Conservation (phyloP, 1,284 basidiomycete species). For the Malassezia yamatoensis region DNA sequence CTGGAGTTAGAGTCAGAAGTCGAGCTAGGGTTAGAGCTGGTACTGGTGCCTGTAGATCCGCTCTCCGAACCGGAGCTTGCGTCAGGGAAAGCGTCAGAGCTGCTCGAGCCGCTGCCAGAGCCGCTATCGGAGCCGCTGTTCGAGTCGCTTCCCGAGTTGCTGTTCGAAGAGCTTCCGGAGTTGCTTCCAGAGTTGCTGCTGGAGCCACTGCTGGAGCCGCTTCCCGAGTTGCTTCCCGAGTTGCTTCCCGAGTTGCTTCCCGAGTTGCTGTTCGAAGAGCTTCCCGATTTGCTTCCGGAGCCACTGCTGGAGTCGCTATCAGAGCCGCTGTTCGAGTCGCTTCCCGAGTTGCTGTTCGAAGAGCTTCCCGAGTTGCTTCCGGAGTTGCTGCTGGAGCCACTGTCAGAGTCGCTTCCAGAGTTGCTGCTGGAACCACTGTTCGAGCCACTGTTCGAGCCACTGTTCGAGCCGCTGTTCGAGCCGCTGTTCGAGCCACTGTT, state of each 20-base stretch:
- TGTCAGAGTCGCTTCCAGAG: not conserved
- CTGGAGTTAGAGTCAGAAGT: constrained; percentile 4
- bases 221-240: constrained; percentile 1
- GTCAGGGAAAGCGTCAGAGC: not conserved
- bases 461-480: not conserved
- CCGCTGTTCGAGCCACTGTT: not conserved
- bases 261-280: not conserved
- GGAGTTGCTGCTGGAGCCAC: not conserved
- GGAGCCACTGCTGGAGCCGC: not conserved
- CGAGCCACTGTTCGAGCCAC: not conserved
- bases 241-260: not conserved
- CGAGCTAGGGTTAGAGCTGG: constrained; percentile 5
- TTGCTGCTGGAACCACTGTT: not conserved
- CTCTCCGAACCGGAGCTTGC: constrained; percentile 5
- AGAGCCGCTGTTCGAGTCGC: not conserved
- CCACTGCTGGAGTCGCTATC: not conserved
- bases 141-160: constrained; percentile 11
- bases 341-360: not conserved
- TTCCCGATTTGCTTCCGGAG: constrained; percentile 4
- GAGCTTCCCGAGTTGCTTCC: not conserved
- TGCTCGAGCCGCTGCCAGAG: constrained; percentile 5
- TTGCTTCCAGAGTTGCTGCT: not conserved
- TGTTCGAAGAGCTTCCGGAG: constrained; percentile 11
- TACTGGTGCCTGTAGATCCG: constrained; percentile 7
- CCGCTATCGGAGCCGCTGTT: constrained; percentile 5